Base-by-base conservation (phyloP, 1,139 yeast genomes). In the Hemisphaericaspora xylanilytica region DNA sequence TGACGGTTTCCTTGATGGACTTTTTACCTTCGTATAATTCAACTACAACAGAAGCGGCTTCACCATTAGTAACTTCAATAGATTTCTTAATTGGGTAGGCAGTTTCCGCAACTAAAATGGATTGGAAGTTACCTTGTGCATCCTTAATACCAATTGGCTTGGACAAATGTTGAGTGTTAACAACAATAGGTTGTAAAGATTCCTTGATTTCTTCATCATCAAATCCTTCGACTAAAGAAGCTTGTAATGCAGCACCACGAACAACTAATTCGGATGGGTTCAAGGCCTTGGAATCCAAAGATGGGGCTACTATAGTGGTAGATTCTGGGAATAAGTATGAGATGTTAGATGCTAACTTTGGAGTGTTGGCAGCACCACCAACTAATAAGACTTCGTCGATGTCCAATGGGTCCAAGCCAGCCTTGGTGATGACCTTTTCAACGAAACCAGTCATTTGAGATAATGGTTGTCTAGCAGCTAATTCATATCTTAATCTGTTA, bases 171-270 rank as follows among this genome's bases (percentile, higher is more conserved):
- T 89, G 95, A 44, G 96, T 89, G 71, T 86, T 86, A 50, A 89
- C 76, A 45, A 90, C 87, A 44, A 86, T 78, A 34, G 97, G 94
- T 63, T 86, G 85, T 53, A 84, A 73, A 44, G 95, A 84, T 65
- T 89, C 96, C 40, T 75, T 71, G 53, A 92, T 76, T 67, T 90
- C 97, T 39, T 85, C 94, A 44, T 77, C 87, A 57, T 90, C 97
- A 54, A 84, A 88, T 39, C 80, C 72, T 55, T 87, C 86, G 49
- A 90, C 75, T 61, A 94, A 72, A 31, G 96, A 80, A 37, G 97
- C 98, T 74, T 94, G 98, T 60, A 92, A 77, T 44, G 98, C 97
- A 46, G 96, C 95, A 68, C 99, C 99, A 61, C 95, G 85, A 50
- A 95, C 83, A 50, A 85, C 74, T 57, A 89, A 75, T 70, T 94